These are phyloP conservation scores for Pythium oligandrum DNA, from an alignment of 352 stramenopile species.

Conservation along the genomic window DNA sequence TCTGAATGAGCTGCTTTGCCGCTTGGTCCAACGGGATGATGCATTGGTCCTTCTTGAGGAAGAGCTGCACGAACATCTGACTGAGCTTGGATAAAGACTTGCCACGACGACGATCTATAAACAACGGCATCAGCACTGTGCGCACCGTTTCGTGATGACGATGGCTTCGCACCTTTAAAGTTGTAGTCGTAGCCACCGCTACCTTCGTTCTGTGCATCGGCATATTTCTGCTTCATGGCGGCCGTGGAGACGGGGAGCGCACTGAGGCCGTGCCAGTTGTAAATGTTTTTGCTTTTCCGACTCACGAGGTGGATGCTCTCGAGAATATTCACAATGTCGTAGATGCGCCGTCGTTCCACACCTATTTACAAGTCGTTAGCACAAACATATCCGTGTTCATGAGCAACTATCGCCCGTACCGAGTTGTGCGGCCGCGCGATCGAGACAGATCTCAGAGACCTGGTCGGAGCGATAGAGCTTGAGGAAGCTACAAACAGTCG, in stretches of 20 bases:
- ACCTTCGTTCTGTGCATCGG: constrained; percentile 29
- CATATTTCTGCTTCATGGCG: constrained; percentile 54
- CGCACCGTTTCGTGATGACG: not conserved
- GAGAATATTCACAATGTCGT: constrained; percentile 98
- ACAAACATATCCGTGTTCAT: not conserved
- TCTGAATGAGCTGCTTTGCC: constrained; percentile 91
- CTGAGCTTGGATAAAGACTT: constrained; percentile 90
- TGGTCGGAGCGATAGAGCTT: constrained; percentile 64
- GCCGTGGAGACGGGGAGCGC: constrained; percentile 60
- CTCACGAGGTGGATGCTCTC: constrained; percentile 93
- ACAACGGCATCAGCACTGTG: not conserved
- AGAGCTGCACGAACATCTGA: constrained; percentile 95
- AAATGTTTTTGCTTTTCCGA: constrained; percentile 96
- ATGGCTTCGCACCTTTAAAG: constrained; percentile 41
- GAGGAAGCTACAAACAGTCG: constrained; percentile 45
- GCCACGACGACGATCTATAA: constrained; percentile 53
- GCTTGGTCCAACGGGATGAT: constrained; percentile 93
- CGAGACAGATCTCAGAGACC: constrained; percentile 73
- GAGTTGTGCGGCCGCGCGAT: constrained; percentile 58
- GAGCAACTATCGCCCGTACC: constrained; percentile 11
- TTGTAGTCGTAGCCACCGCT: constrained; percentile 38
- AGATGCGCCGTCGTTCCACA: constrained; percentile 94
- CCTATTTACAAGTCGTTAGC: constrained; percentile 22
- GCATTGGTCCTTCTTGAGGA: constrained; percentile 87
- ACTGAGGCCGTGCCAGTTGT: constrained; percentile 86